phyloP scores from a whole-genome alignment of 2,329 filamentous ascomycete species.

The Zasmidium cellare region DNA sequence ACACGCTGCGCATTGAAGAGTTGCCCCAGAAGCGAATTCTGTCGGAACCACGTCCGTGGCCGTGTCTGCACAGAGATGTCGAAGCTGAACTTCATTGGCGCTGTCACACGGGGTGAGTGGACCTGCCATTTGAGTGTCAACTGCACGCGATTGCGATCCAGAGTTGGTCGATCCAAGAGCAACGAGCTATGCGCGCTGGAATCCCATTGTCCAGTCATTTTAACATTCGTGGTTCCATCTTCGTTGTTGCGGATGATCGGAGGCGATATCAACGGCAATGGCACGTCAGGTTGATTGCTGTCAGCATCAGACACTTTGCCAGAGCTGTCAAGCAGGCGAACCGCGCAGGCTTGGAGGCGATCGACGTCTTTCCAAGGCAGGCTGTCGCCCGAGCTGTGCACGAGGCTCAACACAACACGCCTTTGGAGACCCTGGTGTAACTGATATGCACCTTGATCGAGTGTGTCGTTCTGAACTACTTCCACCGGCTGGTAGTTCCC shows the following conservation, averaged over 20 bases:
- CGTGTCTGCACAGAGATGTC: constrained; percentile 81
- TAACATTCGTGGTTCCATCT: constrained; percentile 86
- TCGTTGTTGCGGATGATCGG: constrained; percentile 81
- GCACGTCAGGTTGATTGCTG: constrained; percentile 69
- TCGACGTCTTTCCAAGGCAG: constrained; percentile 86
- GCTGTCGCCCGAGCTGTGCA: constrained; percentile 83
- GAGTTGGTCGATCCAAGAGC: constrained; percentile 88
- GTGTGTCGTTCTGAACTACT: constrained; percentile 79
- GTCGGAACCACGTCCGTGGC: constrained; percentile 79
- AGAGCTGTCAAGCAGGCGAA: constrained; percentile 79
- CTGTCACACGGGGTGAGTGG: constrained; percentile 76
- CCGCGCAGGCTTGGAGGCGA: constrained; percentile 73
- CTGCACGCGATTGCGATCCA: constrained; percentile 90
- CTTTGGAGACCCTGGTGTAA: constrained; percentile 92
- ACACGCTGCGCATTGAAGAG: constrained; percentile 84
- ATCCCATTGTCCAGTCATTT: constrained; percentile 91
- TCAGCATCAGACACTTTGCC: constrained; percentile 78
- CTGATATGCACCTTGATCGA: constrained; percentile 89
- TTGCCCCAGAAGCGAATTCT: constrained; percentile 81
- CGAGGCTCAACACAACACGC: constrained; percentile 82
- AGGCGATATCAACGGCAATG: constrained; percentile 73
- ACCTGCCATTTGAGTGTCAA: constrained; percentile 86
- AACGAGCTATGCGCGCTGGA: constrained; percentile 88
- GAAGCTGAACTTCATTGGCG: constrained; percentile 83
- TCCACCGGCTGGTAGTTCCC: constrained; percentile 92